Evolutionary conservation across 177 flowering plant genomes (phyloP).

Genomic region (Vitis hybrid): DNA sequence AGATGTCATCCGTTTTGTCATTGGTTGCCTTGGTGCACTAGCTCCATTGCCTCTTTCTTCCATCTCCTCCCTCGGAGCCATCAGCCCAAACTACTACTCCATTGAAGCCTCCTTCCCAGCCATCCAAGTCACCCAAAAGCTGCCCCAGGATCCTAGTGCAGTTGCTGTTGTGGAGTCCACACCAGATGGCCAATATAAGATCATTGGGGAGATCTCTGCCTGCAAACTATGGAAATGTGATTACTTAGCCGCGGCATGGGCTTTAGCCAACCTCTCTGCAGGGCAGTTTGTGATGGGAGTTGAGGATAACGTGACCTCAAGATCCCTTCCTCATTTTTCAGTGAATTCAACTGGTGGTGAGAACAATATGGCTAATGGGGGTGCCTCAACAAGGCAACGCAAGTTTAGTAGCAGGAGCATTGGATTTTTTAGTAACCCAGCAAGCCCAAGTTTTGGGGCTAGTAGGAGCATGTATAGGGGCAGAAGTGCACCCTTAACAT

Average conservation of each 20-base stretch:
- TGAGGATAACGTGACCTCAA: constrained; percentile 52
- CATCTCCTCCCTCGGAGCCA: constrained; percentile 63
- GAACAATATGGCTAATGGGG: constrained; percentile 18
- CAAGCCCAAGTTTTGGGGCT: constrained; percentile 36
- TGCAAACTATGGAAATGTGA: constrained; percentile 89
- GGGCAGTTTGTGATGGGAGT: constrained; percentile 97
- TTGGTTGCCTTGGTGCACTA: constrained; percentile 92
- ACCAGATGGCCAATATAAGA: constrained; percentile 51
- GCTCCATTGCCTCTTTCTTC: constrained; percentile 93
- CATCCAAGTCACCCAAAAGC: constrained; percentile 42
- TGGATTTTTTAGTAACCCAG: constrained; percentile 61
- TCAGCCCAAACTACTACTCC: constrained; percentile 54
- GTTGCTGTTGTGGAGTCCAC: constrained; percentile 74
- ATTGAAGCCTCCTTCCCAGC: constrained; percentile 75
- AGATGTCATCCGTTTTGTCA: constrained; percentile 84
- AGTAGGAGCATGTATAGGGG: constrained; percentile 85
- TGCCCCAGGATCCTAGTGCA: constrained; percentile 71
- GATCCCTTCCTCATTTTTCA: constrained; percentile 38
- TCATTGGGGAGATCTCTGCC: constrained; percentile 92
- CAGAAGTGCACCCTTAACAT: constrained; percentile 86
- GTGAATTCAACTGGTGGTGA: constrained; percentile 25
- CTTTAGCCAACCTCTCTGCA: constrained; percentile 81
- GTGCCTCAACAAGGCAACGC: constrained; percentile 32
- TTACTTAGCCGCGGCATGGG: constrained; percentile 91
- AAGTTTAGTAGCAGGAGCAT: constrained; percentile 79